A percentile compares a stretch with the other conserved stretches of the same genome.
Evolutionary conservation across 2,329 filamentous ascomycete species (phyloP).

Genomic region (Fusarium sp.): DNA sequence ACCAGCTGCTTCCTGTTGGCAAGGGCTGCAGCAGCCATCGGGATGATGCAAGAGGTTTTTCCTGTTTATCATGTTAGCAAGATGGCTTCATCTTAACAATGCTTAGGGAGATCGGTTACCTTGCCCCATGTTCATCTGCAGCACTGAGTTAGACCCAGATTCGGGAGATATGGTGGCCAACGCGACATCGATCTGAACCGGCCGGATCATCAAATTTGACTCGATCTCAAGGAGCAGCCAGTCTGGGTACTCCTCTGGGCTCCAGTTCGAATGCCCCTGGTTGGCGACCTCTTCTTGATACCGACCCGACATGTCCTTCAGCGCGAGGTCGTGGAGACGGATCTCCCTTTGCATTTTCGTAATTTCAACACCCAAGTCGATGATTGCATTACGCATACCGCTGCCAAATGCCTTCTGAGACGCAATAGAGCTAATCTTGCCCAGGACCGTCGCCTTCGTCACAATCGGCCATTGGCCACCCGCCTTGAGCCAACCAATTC

Average conservation of each 20-base stretch:
- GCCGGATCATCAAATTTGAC: slow-evolving; percentile 70
- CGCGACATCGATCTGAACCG: slow-evolving; percentile 73
- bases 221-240: slow-evolving; percentile 78
- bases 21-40: slow-evolving; percentile 61
- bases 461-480: slow-evolving; percentile 42
- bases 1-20: slow-evolving; percentile 62
- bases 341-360: slow-evolving; percentile 46
- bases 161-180: slow-evolving; percentile 67
- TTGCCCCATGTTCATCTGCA: slow-evolving; percentile 77
- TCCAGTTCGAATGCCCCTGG: slow-evolving; percentile 66
- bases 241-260: slow-evolving; percentile 65
- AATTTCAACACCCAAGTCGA: slow-evolving; percentile 35
- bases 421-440: slow-evolving; percentile 26
- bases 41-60: slow-evolving; percentile 69
- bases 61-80: slow-evolving; percentile 49
- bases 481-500: slow-evolving; percentile 40
- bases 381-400: slow-evolving; percentile 35
- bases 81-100: not conserved
- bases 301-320: slow-evolving; percentile 61
- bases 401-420: slow-evolving; percentile 36
- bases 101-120: slow-evolving; percentile 47
- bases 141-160: slow-evolving; percentile 66
- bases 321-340: slow-evolving; percentile 66
- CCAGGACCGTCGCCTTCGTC: slow-evolving; percentile 35
- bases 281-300: slow-evolving; percentile 60